These are phyloP conservation scores for Nannizziopsis arthrosporioides DNA, from an alignment of 2,329 filamentous ascomycete genomes.

Conservation along the genomic window DNA sequence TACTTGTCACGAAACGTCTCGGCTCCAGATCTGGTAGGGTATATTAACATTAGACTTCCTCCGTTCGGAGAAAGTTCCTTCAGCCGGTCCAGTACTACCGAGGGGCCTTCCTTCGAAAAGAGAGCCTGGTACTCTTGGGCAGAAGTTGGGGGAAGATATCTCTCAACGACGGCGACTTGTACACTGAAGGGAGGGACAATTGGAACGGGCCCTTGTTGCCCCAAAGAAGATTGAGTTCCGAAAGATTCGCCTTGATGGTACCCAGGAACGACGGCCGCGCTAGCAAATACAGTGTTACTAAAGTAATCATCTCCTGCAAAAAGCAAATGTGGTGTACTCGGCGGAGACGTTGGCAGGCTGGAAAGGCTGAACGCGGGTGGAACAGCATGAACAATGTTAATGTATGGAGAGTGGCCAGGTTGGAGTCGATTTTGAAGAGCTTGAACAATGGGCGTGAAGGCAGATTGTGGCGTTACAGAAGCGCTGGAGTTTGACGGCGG, in stretches of 20 bases:
- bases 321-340: conserved; percentile 42
- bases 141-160: conserved; percentile 53
- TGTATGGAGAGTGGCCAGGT: conserved; percentile 44
- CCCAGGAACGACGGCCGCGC: conserved; percentile 47
- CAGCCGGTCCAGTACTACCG: conserved; percentile 49
- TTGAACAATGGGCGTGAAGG: conserved; percentile 45
- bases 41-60: conserved; percentile 51
- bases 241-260: conserved; percentile 37
- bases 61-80: conserved; percentile 46
- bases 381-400: conserved; percentile 54
- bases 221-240: not conserved
- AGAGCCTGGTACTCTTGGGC: conserved; percentile 48
- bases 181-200: conserved; percentile 50
- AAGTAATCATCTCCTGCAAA: conserved; percentile 50
- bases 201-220: conserved; percentile 40
- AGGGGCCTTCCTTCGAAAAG: conserved; percentile 44
- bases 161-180: conserved; percentile 50
- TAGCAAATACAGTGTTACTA: conserved; percentile 49
- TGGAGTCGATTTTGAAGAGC: conserved; percentile 44
- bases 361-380: conserved; percentile 50
- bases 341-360: conserved; percentile 52
- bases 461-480: conserved; percentile 14
- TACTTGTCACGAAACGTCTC: conserved; percentile 49
- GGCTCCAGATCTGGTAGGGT: conserved; percentile 48
- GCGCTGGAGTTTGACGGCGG: conserved; percentile 34